Conservation (phyloP, 352 stramenopile genomes). For the Pythium sukuiense region DNA sequence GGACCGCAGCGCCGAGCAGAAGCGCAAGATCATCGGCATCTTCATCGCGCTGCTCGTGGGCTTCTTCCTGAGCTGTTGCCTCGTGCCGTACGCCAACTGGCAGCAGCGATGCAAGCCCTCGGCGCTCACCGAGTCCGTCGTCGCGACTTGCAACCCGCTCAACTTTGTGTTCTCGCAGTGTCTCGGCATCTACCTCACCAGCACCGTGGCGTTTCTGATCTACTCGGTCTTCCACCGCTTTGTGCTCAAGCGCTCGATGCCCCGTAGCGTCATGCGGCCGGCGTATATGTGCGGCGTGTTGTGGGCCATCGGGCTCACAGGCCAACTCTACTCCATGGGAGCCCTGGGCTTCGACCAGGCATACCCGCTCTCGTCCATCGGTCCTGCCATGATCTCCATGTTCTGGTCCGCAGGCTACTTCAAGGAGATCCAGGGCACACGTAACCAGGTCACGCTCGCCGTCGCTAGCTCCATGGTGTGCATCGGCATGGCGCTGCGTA, state of each 20-base stretch:
- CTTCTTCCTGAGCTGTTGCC: constrained; percentile 67
- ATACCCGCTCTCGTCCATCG: constrained; percentile 81
- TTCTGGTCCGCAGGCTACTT: constrained; percentile 84
- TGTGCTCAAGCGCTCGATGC: constrained; percentile 73
- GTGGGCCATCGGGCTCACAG: constrained; percentile 67
- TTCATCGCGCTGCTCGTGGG: constrained; percentile 65
- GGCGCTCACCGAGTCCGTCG: constrained; percentile 27
- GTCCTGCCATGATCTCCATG: constrained; percentile 82
- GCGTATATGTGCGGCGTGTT: constrained; percentile 79
- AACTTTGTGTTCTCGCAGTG: constrained; percentile 87
- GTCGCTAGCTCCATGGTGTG: constrained; percentile 67
- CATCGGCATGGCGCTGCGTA: constrained; percentile 63
- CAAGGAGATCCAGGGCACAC: constrained; percentile 71
- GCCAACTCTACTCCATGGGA: constrained; percentile 74
- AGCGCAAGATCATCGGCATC: constrained; percentile 60
- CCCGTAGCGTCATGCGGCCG: constrained; percentile 76
- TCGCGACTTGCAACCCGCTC: constrained; percentile 74
- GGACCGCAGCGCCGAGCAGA: constrained; percentile 51
- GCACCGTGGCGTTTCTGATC: constrained; percentile 69
- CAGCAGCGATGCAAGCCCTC: constrained; percentile 56
- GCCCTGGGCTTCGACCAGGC: constrained; percentile 77
- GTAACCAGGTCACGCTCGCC: constrained; percentile 61
- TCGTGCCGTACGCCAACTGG: constrained; percentile 82
- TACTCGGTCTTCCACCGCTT: constrained; percentile 82
- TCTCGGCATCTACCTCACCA: constrained; percentile 78